These are phyloP conservation scores for Vishniacozyma victoriae DNA, from an alignment of 768 basidiomycete species.

Conservation along the genomic window DNA sequence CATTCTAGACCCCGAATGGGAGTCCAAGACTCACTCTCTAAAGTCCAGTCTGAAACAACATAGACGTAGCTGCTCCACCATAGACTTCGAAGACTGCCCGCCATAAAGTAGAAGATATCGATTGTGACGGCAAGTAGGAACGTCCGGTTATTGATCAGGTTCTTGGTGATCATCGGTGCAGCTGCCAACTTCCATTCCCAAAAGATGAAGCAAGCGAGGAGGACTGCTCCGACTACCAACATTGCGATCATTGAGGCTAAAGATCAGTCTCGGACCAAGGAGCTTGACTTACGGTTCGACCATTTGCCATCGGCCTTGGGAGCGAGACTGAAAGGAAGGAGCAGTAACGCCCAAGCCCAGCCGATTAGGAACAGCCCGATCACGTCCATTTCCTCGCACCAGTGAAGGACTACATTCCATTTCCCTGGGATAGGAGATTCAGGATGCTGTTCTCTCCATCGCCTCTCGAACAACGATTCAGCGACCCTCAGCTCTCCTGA, in stretches of 20 bases:
- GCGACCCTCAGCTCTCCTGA: constrained; percentile 22
- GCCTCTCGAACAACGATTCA: constrained; percentile 14
- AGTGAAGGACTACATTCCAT: constrained; percentile 4
- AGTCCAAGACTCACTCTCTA: not conserved
- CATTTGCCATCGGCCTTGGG: constrained; percentile 13
- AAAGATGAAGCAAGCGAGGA: constrained; percentile 43
- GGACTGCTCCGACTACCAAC: constrained; percentile 51
- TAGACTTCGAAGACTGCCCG: constrained; percentile 16
- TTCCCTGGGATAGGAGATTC: not conserved
- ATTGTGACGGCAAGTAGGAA: constrained; percentile 11
- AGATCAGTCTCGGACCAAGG: constrained; percentile 1
- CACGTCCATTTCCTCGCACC: constrained; percentile 23
- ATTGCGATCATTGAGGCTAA: constrained; percentile 48
- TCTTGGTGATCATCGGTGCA: constrained; percentile 29
- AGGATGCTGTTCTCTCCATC: not conserved
- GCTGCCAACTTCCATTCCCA: constrained; percentile 43
- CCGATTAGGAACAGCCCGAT: constrained; percentile 33
- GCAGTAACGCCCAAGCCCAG: constrained; percentile 18
- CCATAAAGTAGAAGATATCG: constrained; percentile 31
- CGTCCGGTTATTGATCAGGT: constrained; percentile 2
- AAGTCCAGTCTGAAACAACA: constrained; percentile 42
- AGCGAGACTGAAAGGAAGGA: constrained; percentile 30
- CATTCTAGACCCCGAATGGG: not conserved
- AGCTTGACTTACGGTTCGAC: constrained; percentile 14
- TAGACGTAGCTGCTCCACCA: constrained; percentile 30